Evolutionary conservation across 1,284 basidiomycete species (phyloP).

Genomic region (Tilletia indica): DNA sequence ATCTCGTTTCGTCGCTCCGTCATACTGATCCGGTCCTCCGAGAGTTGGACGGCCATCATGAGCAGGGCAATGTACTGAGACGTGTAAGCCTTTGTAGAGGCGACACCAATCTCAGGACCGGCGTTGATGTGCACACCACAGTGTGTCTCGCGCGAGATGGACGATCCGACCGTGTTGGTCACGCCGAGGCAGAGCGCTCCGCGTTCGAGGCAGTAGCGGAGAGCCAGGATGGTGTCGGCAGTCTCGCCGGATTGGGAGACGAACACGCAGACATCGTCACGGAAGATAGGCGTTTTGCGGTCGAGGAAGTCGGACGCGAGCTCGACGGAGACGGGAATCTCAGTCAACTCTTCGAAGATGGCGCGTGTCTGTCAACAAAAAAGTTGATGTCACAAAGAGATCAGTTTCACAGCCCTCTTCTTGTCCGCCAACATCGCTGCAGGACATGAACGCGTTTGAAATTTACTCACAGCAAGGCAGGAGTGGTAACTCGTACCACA

Average conservation of each 20-base stretch:
- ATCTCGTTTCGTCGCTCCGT: conserved; percentile 85
- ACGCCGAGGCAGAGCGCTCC: conserved; percentile 88
- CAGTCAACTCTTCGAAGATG: conserved; percentile 95
- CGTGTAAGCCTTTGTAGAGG: conserved; percentile 99
- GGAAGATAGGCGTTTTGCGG: conserved; percentile 97
- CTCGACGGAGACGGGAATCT: conserved; percentile 97
- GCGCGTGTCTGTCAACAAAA: conserved; percentile 69
- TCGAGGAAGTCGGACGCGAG: conserved; percentile 98
- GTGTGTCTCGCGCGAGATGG: conserved; percentile 96
- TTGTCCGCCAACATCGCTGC: too few relatives aligned
- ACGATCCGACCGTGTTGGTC: conserved; percentile 97
- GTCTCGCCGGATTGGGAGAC: conserved; percentile 98
- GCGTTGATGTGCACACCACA: conserved; percentile 98
- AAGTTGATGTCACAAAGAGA: neutral
- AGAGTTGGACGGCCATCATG: conserved; percentile 97
- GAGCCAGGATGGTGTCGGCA: conserved; percentile 92
- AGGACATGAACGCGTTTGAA: neutral
- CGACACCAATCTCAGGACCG: conserved; percentile 98
- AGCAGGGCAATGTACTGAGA: conserved; percentile 97
- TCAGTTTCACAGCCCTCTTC: neutral
- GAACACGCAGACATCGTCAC: conserved; percentile 96
- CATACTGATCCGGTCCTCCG: conserved; percentile 92
- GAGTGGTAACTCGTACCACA: conserved; percentile 99
- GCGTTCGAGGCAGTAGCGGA: conserved; percentile 94
- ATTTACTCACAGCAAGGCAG: conserved; percentile 68